Evolutionary conservation across 1,284 basidiomycete genomes (phyloP).

Genomic region (Trichosporon sp.): DNA sequence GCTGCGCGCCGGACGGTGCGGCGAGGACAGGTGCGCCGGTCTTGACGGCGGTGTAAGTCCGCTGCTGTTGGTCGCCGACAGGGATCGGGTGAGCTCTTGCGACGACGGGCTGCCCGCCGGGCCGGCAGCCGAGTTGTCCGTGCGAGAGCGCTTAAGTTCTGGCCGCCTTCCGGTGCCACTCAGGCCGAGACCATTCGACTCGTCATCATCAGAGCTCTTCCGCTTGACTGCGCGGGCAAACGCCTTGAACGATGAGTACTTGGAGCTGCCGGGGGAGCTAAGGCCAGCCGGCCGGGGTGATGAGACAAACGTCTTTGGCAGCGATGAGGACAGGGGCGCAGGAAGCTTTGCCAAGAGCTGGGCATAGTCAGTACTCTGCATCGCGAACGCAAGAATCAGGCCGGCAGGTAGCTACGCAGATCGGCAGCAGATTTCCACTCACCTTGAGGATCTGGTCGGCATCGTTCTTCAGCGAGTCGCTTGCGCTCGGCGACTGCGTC

Average conservation of each 20-base stretch:
- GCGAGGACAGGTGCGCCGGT: background rate
- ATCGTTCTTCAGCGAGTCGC: slow-evolving; percentile 21
- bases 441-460: slow-evolving; percentile 34
- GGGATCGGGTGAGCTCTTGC: slow-evolving; percentile 8
- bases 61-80: background rate
- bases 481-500: slow-evolving; percentile 3
- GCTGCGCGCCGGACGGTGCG: slow-evolving; percentile 11
- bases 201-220: slow-evolving; percentile 7
- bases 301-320: slow-evolving; percentile 7
- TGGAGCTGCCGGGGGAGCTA: background rate
- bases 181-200: slow-evolving; percentile 23
- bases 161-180: slow-evolving; percentile 12
- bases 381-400: background rate
- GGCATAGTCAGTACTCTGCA: background rate
- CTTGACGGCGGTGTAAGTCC: slow-evolving; percentile 9
- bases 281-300: background rate
- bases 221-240: slow-evolving; percentile 17
- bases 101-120: background rate
- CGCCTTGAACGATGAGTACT: slow-evolving; percentile 16
- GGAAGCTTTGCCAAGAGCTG: slow-evolving; percentile 34
- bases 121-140: background rate
- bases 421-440: slow-evolving; percentile 6
- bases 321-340: slow-evolving; percentile 31
- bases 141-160: slow-evolving; percentile 17
- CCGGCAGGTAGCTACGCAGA: background rate